Evolutionary conservation across 306 rosid genomes (phyloP), one percentile per base, ranked within the genome.

Genomic region (Dryas drummondii): DNA sequence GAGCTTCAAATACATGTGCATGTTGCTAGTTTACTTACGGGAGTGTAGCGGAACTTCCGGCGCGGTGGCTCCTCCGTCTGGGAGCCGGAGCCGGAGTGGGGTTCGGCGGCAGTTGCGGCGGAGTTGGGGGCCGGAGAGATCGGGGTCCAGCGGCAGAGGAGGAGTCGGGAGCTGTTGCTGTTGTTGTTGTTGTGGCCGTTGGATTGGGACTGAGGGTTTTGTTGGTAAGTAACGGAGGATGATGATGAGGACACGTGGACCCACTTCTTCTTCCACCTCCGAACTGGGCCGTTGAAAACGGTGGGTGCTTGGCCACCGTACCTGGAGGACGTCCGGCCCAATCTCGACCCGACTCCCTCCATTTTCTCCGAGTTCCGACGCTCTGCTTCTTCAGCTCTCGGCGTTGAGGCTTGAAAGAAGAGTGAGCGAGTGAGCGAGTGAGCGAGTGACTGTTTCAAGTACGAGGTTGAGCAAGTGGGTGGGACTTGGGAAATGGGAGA

Each of bases 231-330:
- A 60, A 63, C 16, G 62, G 72, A 76, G 57, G 70, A 67, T 52
- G 96, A 81, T 5, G 89, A 78, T 0, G 84, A 76, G 1, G 97
- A 73, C 44, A 89, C 98, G 68, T 88, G 87, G 53, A 92, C 98
- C 99, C 99, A 96, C 75, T 82, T 89, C 91, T 96, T 96, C 93
- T 88, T 87, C 99, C 99, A 94, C 83, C 87, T 92, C 68, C 99
- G 67, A 12, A 96, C 99, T 2, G 98, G 97, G 69, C 99, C 99
- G 42, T 80, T 92, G 90, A 96, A 96, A 7, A 92, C 99, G 11
- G 97, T 58, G 56, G 91, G 44, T 4, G 99, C 76, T 68, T 94
- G 79, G 73, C 98, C 97, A 90, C 97, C 98, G 87, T 96, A 96
- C 15, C 99, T 90, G 32, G 99, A 92, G 17, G 99, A 90, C 0